Conservation (phyloP, 2,329 filamentous ascomycete genomes). For the Trichoderma sp. region DNA sequence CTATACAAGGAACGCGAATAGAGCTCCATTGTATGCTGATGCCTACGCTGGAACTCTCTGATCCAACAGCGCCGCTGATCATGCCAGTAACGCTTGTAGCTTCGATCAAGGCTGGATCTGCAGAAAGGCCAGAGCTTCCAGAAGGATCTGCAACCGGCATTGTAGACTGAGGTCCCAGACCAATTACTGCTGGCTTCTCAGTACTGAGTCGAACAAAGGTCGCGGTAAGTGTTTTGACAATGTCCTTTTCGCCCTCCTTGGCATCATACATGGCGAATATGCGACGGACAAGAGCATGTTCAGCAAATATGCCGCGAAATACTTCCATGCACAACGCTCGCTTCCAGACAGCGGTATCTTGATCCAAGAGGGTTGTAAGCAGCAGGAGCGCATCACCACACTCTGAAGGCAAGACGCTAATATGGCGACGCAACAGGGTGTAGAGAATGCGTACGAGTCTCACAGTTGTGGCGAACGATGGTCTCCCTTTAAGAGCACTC, state of each 20-base stretch:
- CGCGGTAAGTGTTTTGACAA: slow-evolving; percentile 81
- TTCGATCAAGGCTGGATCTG: slow-evolving; percentile 87
- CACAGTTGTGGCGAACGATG: slow-evolving; percentile 80
- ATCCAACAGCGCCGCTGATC: slow-evolving; percentile 72
- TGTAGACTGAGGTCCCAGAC: slow-evolving; percentile 85
- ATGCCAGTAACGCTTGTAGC: slow-evolving; percentile 86
- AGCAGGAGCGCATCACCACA: slow-evolving; percentile 82
- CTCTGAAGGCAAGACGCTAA: slow-evolving; percentile 74
- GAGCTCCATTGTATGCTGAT: slow-evolving; percentile 93
- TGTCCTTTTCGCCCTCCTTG: slow-evolving; percentile 69
- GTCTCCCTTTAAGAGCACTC: slow-evolving; percentile 74
- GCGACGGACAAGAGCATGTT: slow-evolving; percentile 74
- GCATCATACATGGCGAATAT: slow-evolving; percentile 83
- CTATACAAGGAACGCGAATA: slow-evolving; percentile 83
- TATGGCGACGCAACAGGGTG: slow-evolving; percentile 76
- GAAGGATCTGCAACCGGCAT: slow-evolving; percentile 67
- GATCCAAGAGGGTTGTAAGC: slow-evolving; percentile 84
- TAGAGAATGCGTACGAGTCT: slow-evolving; percentile 82
- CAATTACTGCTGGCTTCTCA: slow-evolving; percentile 87
- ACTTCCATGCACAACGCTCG: slow-evolving; percentile 89
- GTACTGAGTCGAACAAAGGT: slow-evolving; percentile 91
- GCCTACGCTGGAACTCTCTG: slow-evolving; percentile 70
- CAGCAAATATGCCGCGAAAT: slow-evolving; percentile 81
- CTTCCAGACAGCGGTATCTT: slow-evolving; percentile 84
- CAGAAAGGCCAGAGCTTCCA: slow-evolving; percentile 59